Evolutionary conservation across 1,284 basidiomycete genomes (phyloP), one percentile per base, ranked within the genome.

Genomic region (Pterulicium gracile): DNA sequence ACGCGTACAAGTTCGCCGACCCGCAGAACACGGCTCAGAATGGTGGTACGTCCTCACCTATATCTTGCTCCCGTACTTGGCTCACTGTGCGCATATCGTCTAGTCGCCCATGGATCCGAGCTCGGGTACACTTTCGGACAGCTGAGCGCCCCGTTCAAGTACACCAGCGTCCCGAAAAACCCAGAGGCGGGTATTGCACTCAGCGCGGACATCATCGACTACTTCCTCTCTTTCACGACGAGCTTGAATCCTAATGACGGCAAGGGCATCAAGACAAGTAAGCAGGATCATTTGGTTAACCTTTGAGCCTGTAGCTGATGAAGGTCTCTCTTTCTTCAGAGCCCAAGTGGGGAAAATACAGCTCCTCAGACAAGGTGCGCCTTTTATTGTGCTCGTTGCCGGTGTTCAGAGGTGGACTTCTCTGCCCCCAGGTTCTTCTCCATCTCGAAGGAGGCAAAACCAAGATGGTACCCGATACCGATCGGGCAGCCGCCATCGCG

Each of bases 1-100:
- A 43, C 17, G 42, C 19, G 10, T 43, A 43, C 20, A 21, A 43
- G 23, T 43, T 43, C 20, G 42, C 42, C n/a, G 42, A 43, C 23
- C 36, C 36, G 4, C 36, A 39, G 36, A 39, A 13, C 4, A 39
- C 36, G 5, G 36, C 15, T 4, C 19, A 39, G n/a, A 39, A 39
- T 7, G 36, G 36, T 7, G 36, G 36, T 39, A 17, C 4, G 36
- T 5, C 36, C 36, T 39, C 5, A 5, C n/a, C n/a, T n/a, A n/a
- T n/a, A n/a, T n/a, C 5, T 7, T 39, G n/a, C 36, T 39, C 15
- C 15, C 7, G 19, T 10, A 4, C 15, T 7, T 4, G 36, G 4
- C 7, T 15, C n/a, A 39, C 7, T 10, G n/a, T 7, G 7, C 5
- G 7, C 7, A 5, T 17, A 5, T 17, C 4, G n/a, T 18, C 5